Conservation (phyloP, 1,139 yeast species). For the Blastobotrys aristatus region DNA sequence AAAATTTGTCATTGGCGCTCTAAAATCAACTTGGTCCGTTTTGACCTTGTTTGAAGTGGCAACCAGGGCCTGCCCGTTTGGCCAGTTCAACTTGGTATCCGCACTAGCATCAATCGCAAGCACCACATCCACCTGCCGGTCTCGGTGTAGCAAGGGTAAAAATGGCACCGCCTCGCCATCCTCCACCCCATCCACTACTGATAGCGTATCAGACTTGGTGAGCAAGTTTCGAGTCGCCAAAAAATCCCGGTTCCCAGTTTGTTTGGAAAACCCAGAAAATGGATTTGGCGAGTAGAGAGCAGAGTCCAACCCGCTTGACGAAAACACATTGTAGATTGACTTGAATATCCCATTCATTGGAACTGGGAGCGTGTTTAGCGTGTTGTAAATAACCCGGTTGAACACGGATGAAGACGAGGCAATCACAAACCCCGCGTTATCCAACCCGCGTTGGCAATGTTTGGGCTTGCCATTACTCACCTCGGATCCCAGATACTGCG, state of each 20-base stretch:
- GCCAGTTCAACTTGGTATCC: slow-evolving; percentile 60
- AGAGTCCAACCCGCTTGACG: slow-evolving; percentile 45
- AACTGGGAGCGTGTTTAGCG: not conserved
- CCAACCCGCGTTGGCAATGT: slow-evolving; percentile 58
- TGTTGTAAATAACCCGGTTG: slow-evolving; percentile 45
- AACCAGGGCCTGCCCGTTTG: slow-evolving; percentile 61
- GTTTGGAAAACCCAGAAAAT: slow-evolving; percentile 37
- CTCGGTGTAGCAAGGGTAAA: slow-evolving; percentile 65
- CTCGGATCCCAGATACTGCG: slow-evolving; percentile 70
- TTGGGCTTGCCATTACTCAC: slow-evolving; percentile 59
- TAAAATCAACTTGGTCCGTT: slow-evolving; percentile 27
- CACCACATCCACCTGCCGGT: slow-evolving; percentile 69
- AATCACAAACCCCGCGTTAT: slow-evolving; percentile 67
- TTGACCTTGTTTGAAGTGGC: slow-evolving; percentile 51
- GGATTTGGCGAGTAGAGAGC: slow-evolving; percentile 72
- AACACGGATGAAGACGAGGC: slow-evolving; percentile 77
- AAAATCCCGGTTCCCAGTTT: not conserved
- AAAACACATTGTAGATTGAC: slow-evolving; percentile 2
- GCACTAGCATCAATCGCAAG: slow-evolving; percentile 86
- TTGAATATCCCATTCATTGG: not conserved
- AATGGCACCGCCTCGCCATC: slow-evolving; percentile 77
- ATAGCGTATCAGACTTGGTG: slow-evolving; percentile 41
- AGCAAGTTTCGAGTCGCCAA: not conserved
- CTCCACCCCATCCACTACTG: slow-evolving; percentile 86
- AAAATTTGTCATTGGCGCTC: slow-evolving; percentile 45